Evolutionary conservation across 805 yeast genomes (phyloP), one percentile per base, ranked within the genome.

Genomic region (Zygosaccharomyces gambellarensis): DNA sequence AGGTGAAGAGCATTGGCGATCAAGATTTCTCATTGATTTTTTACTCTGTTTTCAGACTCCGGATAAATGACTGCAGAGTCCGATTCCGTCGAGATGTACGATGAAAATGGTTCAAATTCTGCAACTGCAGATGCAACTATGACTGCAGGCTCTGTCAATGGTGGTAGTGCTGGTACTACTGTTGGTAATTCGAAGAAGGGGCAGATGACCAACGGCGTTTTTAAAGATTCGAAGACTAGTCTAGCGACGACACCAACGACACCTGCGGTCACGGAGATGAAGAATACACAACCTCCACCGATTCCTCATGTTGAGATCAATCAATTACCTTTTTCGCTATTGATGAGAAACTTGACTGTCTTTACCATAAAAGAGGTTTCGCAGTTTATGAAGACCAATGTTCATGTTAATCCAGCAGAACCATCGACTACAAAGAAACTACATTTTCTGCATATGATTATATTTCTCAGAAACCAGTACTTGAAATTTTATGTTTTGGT

Each of bases 401-500:
- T 59, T 9, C 66, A 65, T 46, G 48, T 48, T 3, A 51, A 49
- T 19, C 50, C 47, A 10, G 52, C 58, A 6, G 59, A 62, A 23
- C 51, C 60, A 10, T 46, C 58, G 54, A 71, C 76, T 19, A 69
- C 71, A 4, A 81, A 87, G 54, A 92, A 92, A 70, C 78, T 80
- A 52, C 75, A 76, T 45, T 78, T 94, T 47, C 69, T 94, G 36
- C 80, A 83, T 30, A 68, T 85, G 49, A 73, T 94, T 21, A 85
- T 92, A 2, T 72, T 75, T 31, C 69, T 90, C 28, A 77, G 98
- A 49, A 90, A 88, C 61, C 94, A 90, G 59, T 89, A 85, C 62
- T 79, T 90, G 51, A 82, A 92, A 64, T 65, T 90, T 2, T 90
- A 88, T 58, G 96, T 95, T 2, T 69, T 94, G 36, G 79, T 85